phyloP scores from a whole-genome alignment of 2,329 filamentous ascomycete genomes.

The Beauveria asiatica region DNA sequence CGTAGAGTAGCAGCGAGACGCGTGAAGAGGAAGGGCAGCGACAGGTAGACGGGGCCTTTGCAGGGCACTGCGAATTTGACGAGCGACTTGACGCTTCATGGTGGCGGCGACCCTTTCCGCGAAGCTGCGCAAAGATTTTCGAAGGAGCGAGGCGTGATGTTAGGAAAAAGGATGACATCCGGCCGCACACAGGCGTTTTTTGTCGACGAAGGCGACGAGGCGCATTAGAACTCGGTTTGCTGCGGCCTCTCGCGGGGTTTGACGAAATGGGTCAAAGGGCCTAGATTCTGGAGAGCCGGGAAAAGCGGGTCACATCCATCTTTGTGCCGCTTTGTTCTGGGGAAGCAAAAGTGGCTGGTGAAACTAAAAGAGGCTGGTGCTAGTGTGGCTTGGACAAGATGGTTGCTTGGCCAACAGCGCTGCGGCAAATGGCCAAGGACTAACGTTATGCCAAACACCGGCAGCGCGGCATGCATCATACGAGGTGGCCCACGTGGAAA shows the following conservation, averaged over 20 bases:
- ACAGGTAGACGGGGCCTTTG: conserved; percentile 12
- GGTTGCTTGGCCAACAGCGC: conserved; percentile 34
- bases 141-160: conserved; percentile 7
- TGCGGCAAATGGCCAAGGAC: conserved; percentile 14
- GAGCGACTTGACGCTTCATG: conserved; percentile 27
- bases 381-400: conserved; percentile 23
- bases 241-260: conserved; percentile 26
- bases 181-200: conserved; percentile 8
- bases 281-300: not conserved
- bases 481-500: conserved; percentile 6
- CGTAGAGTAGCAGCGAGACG: conserved; percentile 39
- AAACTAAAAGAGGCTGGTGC: conserved; percentile 5
- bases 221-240: conserved; percentile 26
- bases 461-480: not conserved
- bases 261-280: conserved; percentile 14
- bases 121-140: conserved; percentile 7
- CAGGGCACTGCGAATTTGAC: conserved; percentile 23
- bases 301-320: not conserved
- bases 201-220: conserved; percentile 11
- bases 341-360: conserved; percentile 5
- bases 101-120: conserved; percentile 7
- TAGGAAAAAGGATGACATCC: conserved; percentile 10
- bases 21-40: conserved; percentile 6
- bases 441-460: conserved; percentile 15
- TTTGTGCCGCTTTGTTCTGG: conserved; percentile 15